Percentiles rank a stretch among this genome's conserved stretches.
phyloP scores from a whole-genome alignment of 2,329 filamentous ascomycete genomes.

The Neonectria neomacrospora region DNA sequence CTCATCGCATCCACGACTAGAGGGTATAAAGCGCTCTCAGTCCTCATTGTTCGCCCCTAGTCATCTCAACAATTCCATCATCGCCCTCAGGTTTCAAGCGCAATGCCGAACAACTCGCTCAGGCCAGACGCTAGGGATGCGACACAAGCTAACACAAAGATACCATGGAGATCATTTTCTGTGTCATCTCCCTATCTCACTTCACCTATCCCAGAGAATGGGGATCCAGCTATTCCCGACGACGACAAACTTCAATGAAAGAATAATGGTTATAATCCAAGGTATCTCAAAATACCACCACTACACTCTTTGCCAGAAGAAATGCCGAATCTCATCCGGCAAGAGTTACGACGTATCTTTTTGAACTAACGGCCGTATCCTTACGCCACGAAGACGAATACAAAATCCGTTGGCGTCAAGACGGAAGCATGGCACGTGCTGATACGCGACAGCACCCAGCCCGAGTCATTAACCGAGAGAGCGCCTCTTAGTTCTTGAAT shows the following conservation, averaged over 20 bases:
- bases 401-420: conserved; percentile 3
- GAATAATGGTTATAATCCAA: conserved; percentile 4
- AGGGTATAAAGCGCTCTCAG: conserved; percentile 5
- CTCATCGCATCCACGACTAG: no score
- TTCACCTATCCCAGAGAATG: background rate
- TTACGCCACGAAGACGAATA: conserved; percentile 4
- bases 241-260: background rate
- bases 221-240: conserved; percentile 7
- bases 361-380: background rate
- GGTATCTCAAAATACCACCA: conserved; percentile 4
- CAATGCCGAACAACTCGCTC: conserved; percentile 5
- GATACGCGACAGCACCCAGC: background rate
- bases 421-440: conserved; percentile 9
- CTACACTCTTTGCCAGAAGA: conserved; percentile 10
- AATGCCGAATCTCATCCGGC: background rate
- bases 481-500: conserved; percentile 17
- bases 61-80: background rate
- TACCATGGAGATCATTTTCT: conserved; percentile 3
- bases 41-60: background rate
- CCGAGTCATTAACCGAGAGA: background rate
- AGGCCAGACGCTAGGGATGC: conserved; percentile 4
- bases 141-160: conserved; percentile 4
- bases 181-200: conserved; percentile 10
- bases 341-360: conserved; percentile 3
- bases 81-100: background rate